Conservation (phyloP, 805 yeast species). For the Saccharomycopsis sp. region DNA sequence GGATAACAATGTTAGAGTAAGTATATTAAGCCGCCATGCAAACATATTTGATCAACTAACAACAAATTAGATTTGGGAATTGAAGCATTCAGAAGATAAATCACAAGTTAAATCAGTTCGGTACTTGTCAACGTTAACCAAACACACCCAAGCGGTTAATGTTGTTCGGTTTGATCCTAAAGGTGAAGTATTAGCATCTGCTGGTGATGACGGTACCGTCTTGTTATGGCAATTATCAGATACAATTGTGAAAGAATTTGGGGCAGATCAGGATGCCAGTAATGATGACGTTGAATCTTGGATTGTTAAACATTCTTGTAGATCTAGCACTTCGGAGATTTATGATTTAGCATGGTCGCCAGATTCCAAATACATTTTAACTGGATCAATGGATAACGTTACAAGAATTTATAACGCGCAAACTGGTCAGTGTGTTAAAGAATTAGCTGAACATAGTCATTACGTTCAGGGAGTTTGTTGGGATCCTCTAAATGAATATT, state of each 20-base stretch:
- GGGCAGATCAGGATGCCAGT: slow-evolving; percentile 31
- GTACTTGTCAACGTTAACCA: slow-evolving; percentile 72
- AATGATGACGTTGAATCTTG: slow-evolving; percentile 70
- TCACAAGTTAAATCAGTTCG: slow-evolving; percentile 42
- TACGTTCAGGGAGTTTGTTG: slow-evolving; percentile 94
- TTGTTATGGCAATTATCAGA: slow-evolving; percentile 68
- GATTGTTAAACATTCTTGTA: slow-evolving; percentile 52
- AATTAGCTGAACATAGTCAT: slow-evolving; percentile 69
- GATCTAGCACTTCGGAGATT: slow-evolving; percentile 65
- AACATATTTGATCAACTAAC: neutral
- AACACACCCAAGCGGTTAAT: slow-evolving; percentile 93
- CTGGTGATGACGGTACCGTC: slow-evolving; percentile 92
- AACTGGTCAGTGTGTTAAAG: slow-evolving; percentile 50
- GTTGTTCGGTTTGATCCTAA: slow-evolving; percentile 71
- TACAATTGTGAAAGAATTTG: slow-evolving; percentile 51
- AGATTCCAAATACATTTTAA: slow-evolving; percentile 61
- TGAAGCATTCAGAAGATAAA: slow-evolving; percentile 29
- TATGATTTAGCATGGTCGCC: slow-evolving; percentile 96
- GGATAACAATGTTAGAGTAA: slow-evolving; percentile 76
- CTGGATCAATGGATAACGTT: slow-evolving; percentile 88
- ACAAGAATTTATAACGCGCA: slow-evolving; percentile 58
- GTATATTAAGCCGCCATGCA: slow-evolving; percentile 30
- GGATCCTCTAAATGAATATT: slow-evolving; percentile 78
- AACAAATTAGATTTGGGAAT: slow-evolving; percentile 11
- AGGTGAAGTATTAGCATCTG: slow-evolving; percentile 74